Evolutionary conservation across 192 early-diverging fungal genomes (phyloP).

Genomic region (Geosiphon pyriformis): DNA sequence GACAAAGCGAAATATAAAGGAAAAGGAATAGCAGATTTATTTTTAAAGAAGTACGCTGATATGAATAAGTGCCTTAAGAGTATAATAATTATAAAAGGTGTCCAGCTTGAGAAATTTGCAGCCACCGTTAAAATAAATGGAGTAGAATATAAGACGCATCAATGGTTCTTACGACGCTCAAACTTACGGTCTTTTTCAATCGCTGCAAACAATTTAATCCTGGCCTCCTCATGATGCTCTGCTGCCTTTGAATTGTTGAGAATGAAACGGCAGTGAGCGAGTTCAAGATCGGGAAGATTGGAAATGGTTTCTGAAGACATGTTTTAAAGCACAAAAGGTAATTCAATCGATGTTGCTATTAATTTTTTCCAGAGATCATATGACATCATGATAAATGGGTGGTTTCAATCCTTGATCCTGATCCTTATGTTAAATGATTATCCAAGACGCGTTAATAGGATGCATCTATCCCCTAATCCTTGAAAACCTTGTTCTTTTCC

Average conservation of each 20-base stretch:
- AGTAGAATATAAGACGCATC: neutral
- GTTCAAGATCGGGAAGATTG: conserved; percentile 84
- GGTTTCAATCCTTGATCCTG: no score
- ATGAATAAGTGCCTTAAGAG: no score
- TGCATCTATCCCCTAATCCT: no score
- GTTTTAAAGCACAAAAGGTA: no score
- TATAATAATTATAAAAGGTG: neutral
- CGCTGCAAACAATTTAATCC: conserved; percentile 60
- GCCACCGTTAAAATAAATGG: neutral
- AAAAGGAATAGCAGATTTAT: neutral
- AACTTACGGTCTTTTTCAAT: conserved; percentile 83
- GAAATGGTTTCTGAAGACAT: conserved; percentile 62
- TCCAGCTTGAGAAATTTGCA: neutral
- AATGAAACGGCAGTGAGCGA: conserved; percentile 80
- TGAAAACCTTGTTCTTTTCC: no score
- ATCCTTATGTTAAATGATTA: no score
- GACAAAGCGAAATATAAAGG: neutral
- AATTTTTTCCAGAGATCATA: no score
- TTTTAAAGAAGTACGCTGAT: no score
- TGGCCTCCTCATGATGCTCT: conserved; percentile 60
- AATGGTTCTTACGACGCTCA: no score
- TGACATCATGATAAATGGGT: no score
- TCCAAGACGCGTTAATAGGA: no score
- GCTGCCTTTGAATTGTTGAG: conserved; percentile 62
- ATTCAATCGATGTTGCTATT: no score